Percentiles rank a stretch among this genome's conserved stretches.
phyloP scores from a whole-genome alignment of 2,329 filamentous ascomycete species.

The Talaromyces sp. region DNA sequence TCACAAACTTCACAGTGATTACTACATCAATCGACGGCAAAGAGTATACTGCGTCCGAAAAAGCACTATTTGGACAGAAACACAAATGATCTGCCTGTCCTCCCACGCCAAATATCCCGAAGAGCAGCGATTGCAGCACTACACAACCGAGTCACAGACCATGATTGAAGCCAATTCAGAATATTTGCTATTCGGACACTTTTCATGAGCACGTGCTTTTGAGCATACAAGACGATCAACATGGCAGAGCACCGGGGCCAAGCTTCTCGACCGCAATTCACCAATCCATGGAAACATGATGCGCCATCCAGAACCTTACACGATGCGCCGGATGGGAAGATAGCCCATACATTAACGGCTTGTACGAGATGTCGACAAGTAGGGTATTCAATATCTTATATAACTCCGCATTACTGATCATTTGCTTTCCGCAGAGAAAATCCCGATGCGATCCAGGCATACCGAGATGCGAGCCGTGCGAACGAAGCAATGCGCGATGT shows the following conservation, averaged over 20 bases:
- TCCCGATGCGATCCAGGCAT: slow-evolving; percentile 92
- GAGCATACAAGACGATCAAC: neutral
- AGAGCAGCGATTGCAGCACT: neutral
- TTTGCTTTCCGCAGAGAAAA: slow-evolving; percentile 64
- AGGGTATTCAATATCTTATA: slow-evolving; percentile 16
- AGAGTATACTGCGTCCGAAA: neutral
- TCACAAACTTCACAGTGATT: neutral
- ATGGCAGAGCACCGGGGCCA: slow-evolving; percentile 25
- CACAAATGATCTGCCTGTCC: neutral
- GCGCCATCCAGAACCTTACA: slow-evolving; percentile 29
- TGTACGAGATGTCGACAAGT: slow-evolving; percentile 51
- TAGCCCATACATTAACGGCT: slow-evolving; percentile 49
- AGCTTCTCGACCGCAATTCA: slow-evolving; percentile 23
- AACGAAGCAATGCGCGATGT: slow-evolving; percentile 84
- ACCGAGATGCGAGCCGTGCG: slow-evolving; percentile 87
- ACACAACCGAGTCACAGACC: neutral
- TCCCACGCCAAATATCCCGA: neutral
- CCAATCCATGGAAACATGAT: slow-evolving; percentile 26
- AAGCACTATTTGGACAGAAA: neutral
- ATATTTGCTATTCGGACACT: neutral
- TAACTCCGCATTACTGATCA: slow-evolving; percentile 10
- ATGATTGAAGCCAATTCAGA: slow-evolving; percentile 3
- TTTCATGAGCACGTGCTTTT: neutral
- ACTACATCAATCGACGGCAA: neutral
- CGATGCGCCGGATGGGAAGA: slow-evolving; percentile 36